These are phyloP conservation scores for Hypoxylon sp. DNA, from an alignment of 2,329 filamentous ascomycete species.

Conservation along the genomic window DNA sequence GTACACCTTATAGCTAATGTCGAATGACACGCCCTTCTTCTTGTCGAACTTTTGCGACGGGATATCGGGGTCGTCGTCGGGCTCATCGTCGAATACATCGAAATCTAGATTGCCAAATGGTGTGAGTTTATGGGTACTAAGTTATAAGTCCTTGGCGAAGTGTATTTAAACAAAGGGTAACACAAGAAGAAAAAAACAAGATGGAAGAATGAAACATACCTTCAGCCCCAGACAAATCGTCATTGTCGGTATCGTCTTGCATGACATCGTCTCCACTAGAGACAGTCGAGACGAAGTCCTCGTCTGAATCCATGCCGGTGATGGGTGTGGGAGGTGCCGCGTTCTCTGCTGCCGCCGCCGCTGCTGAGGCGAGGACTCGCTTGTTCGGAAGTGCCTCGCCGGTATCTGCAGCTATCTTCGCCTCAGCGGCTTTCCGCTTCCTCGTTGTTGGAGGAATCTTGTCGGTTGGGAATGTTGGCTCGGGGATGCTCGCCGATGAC, in stretches of 20 bases:
- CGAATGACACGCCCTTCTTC: constrained; percentile 80
- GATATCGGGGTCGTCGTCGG: constrained; percentile 69
- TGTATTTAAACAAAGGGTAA: constrained; percentile 1
- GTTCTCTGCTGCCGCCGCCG: constrained; percentile 51
- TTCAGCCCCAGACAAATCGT: constrained; percentile 68
- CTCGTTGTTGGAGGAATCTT: constrained; percentile 72
- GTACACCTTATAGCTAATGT: constrained; percentile 87
- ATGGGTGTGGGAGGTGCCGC: constrained; percentile 71
- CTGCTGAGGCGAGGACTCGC: constrained; percentile 67
- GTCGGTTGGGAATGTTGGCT: constrained; percentile 51
- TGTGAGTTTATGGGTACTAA: constrained; percentile 5
- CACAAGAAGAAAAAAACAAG: neutral
- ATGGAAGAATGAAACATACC: constrained; percentile 56
- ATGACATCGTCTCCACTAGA: constrained; percentile 84
- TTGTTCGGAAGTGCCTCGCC: constrained; percentile 64
- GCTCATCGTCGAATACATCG: constrained; percentile 71
- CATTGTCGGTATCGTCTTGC: constrained; percentile 84
- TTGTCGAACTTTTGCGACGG: constrained; percentile 73
- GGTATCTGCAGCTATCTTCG: constrained; percentile 67
- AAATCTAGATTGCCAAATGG: constrained; percentile 63
- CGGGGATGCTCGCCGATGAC: constrained; percentile 45
- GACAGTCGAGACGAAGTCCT: constrained; percentile 89
- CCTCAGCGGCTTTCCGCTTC: constrained; percentile 77
- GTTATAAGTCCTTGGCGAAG: neutral
- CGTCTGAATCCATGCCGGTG: constrained; percentile 92